Base-by-base conservation (phyloP, 2,329 filamentous ascomycete genomes). In the Aspergillus fructus region DNA sequence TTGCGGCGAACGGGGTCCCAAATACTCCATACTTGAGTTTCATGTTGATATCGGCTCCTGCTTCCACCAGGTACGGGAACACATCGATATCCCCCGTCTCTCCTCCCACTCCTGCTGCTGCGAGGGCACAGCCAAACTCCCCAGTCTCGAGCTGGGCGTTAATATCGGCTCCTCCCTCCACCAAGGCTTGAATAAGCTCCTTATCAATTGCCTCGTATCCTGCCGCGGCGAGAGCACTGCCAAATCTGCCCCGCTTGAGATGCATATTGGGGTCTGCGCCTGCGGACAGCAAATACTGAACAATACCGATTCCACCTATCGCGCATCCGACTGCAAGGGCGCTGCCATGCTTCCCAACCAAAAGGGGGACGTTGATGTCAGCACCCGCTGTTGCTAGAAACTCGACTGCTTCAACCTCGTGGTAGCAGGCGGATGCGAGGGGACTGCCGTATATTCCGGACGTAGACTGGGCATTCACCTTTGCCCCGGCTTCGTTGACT, bases 251-350 rank as follows among this genome's bases (percentile, higher is more conserved):
- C 6, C n/a, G 37, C 2, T 39, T 27, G 12, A 56, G 34, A 4
- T 41, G 34, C 1, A 19, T 17, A 23, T 62, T 61, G 8, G 55
- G 50, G 7, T 62, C 51, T 7, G 61, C 61, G 4, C 58, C 59
- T 12, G 47, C 48, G 13, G 49, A 23, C 7, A 62, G 21, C 11
- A 62, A 33, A n/a, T 24, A 50, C 8, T 17, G 33, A 24, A 50
- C 24, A 19, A 46, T 5, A 7, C 50, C 39, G 9, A 21, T n/a
- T 15, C 41, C 41, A 17, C 21, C 37, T 42, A 43, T 2, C 5
- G 23, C 33, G 37, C 46, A 40, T 17, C 4, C 54, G 15, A 37
- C 49, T n/a, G 54, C 48, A 42, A 56, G 54, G 12, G 48, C 48
- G 45, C 6, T 40, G 4, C 41, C 54, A n/a, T 19, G 34, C 1